Evolutionary conservation across 2,329 filamentous ascomycete species (phyloP).

Genomic region (Microdochium paspali): DNA sequence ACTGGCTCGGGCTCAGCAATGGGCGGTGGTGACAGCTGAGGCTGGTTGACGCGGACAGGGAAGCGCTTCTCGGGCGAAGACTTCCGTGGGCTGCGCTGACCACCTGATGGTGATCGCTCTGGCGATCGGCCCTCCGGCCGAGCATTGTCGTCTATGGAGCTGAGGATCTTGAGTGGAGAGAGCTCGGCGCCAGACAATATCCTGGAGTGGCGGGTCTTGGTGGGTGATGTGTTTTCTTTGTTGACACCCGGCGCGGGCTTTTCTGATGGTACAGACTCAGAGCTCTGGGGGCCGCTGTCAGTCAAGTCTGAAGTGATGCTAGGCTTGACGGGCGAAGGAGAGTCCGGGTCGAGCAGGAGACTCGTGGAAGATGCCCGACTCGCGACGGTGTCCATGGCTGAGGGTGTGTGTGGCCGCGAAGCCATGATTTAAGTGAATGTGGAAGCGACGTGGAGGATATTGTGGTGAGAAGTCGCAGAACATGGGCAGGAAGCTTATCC

Average conservation of each 20-base stretch:
- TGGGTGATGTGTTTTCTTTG: conserved; percentile 37
- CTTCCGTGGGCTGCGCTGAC: conserved; percentile 35
- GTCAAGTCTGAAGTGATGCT: not conserved
- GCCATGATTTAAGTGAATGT: not conserved
- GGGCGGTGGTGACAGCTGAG: conserved; percentile 7
- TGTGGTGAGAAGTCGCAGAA: not conserved
- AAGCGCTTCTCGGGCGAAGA: conserved; percentile 46
- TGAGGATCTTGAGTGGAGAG: conserved; percentile 47
- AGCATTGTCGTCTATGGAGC: conserved; percentile 11
- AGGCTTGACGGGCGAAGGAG: conserved; percentile 1
- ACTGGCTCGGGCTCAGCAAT: conserved; percentile 7
- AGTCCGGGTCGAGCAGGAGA: not conserved
- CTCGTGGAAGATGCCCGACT: not conserved
- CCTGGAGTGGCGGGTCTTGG: conserved; percentile 41
- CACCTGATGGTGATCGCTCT: conserved; percentile 6
- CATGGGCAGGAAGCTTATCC: not conserved
- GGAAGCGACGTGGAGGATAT: not conserved
- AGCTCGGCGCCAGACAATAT: conserved; percentile 48
- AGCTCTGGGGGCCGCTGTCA: conserved; percentile 13
- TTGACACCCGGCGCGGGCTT: conserved; percentile 22
- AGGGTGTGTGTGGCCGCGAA: not conserved
- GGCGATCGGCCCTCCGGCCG: conserved; percentile 13
- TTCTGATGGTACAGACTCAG: conserved; percentile 19
- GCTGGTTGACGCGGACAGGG: conserved; percentile 43
- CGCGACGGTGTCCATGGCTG: not conserved